Evolutionary conservation across 1,284 basidiomycete genomes (phyloP), one percentile per base, ranked within the genome.

Genomic region (Rhodotorula mucilaginosa): DNA sequence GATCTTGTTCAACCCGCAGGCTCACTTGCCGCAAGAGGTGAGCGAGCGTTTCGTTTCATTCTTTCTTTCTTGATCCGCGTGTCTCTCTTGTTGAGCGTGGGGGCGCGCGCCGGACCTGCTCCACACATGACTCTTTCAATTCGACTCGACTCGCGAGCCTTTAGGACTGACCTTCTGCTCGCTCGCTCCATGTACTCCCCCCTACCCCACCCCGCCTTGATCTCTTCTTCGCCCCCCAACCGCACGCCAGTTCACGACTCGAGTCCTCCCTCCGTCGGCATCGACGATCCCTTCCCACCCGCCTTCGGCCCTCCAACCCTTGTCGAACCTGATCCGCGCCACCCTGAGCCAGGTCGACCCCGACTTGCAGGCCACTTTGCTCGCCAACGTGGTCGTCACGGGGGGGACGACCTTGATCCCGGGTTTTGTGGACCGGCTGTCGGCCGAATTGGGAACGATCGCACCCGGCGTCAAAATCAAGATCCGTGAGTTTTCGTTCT

Each of bases 381-480:
- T 96, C 78, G 87, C 89, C 78, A 98, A 99, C 80, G 89, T 99
- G 66, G 94, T 99, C 58, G 87, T 98, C 60, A 93, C 93, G 21
- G 97, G 97, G 26, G 96, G 95, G 31, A 90, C 91, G 31, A 92
- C 89, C 71, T 84, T 94, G 54, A 90, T 96, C 69, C 84, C 90
- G 31, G 97, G 97, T 19, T 87, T 99, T 71, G 86, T 86, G 23
- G 95, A 99, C 79, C 87, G 97, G 18, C 84, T 99, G 58, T 86
- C 88, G 72, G 85, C 86, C 69, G 97, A 99, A 80, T 83, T 99
- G 16, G 84, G 85, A 52, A 85, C 88, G 64, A 84, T 89, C 66
- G 90, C 93, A 80, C 89, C 91, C 31, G 90, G 92, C 72, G 63
- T 75, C n/a, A 79, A 79, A 68, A 48, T 76, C 56, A 76, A 76